Conservation (phyloP, 2,329 filamentous ascomycete genomes). For the Teratosphaeriaceae sp. region DNA sequence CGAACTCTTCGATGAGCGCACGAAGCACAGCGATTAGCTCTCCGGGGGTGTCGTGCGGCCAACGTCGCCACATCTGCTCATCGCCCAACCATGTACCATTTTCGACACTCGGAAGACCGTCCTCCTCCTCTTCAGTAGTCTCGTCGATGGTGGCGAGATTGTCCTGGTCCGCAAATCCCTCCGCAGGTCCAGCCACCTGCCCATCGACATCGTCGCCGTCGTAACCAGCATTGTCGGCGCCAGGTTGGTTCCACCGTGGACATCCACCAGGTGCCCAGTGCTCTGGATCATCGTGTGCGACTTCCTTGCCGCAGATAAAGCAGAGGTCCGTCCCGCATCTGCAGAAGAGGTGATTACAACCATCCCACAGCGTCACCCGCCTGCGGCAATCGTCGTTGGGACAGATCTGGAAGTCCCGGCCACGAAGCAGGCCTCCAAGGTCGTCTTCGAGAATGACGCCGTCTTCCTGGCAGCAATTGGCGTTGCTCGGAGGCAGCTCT, state of each 20-base stretch:
- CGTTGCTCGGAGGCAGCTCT: neutral
- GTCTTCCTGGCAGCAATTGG: neutral
- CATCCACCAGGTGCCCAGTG: slow-evolving; percentile 12
- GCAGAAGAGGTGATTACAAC: slow-evolving; percentile 13
- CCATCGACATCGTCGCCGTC: neutral
- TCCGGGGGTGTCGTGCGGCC: too few species aligned
- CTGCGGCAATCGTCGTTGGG: slow-evolving; percentile 10
- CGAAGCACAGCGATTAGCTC: too few species aligned
- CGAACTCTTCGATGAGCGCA: too few species aligned
- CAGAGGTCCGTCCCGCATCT: slow-evolving; percentile 16
- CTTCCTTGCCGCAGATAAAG: slow-evolving; percentile 10
- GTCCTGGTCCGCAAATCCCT: neutral
- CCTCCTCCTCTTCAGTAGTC: neutral
- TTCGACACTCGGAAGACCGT: too few species aligned
- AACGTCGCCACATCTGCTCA: too few species aligned
- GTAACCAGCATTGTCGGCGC: neutral
- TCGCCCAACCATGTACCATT: too few species aligned
- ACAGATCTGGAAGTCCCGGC: slow-evolving; percentile 12
- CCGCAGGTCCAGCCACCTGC: neutral
- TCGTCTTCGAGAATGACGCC: neutral
- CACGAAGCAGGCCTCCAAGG: slow-evolving; percentile 5
- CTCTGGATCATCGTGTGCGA: neutral
- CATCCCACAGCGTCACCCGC: slow-evolving; percentile 6
- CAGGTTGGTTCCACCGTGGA: slow-evolving; percentile 6
- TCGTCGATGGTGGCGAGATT: neutral